Conservation (phyloP, 2,329 filamentous ascomycete species). For the Monosporascus sp. region DNA sequence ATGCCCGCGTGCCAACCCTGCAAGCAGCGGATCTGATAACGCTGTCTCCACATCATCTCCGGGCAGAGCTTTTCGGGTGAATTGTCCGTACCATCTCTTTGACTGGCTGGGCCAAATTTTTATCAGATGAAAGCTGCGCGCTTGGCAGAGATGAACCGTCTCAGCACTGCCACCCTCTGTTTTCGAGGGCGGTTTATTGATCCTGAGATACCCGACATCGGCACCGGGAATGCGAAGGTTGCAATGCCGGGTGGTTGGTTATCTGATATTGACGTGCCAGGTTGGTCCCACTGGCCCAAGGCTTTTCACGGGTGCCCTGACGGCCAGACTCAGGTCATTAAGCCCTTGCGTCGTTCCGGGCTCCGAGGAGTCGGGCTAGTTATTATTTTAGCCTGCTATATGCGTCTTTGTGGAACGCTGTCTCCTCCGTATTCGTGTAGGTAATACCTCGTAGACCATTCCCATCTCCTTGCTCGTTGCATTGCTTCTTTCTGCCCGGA, state of each 20-base stretch:
- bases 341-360: background rate
- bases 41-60: constrained; percentile 7
- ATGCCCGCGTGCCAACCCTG: constrained; percentile 6
- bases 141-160: background rate
- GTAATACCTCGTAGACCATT: background rate
- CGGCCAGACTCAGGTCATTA: background rate
- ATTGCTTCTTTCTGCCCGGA: no score
- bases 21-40: constrained; percentile 24
- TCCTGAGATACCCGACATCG: background rate
- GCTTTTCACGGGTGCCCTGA: background rate
- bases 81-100: constrained; percentile 6
- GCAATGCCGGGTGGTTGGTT: background rate
- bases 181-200: background rate
- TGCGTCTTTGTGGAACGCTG: background rate
- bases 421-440: background rate
- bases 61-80: constrained; percentile 2
- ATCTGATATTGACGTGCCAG: background rate
- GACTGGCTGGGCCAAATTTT: background rate
- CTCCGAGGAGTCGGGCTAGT: background rate
- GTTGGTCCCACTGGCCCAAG: background rate
- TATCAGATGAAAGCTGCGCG: constrained; percentile 4
- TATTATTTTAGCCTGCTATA: background rate
- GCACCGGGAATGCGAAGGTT: background rate
- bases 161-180: background rate
- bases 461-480: background rate